Base-by-base conservation (phyloP, 768 basidiomycete species). In the Tricholoma bakamatsutake region DNA sequence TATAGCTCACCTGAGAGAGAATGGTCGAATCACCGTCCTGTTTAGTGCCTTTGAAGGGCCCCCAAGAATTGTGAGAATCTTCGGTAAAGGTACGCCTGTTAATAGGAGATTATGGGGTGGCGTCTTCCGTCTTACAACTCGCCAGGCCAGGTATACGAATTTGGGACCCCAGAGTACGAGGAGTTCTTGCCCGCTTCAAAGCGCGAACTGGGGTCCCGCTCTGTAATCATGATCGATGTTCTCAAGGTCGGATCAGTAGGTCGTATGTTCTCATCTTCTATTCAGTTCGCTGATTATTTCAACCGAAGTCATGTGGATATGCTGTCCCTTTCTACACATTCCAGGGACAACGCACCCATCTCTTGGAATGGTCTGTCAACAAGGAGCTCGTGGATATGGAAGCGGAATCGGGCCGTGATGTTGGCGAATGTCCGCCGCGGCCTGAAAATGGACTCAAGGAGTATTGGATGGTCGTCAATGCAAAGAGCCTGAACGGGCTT, bases 41-140 rank as follows among this genome's bases (percentile, higher is more conserved):
- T 85, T 87, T 67, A 76, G 77, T 55, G 81, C 83, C 1, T 85
- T 87, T 53, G 79, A 83, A 37, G 84, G 83, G 3, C 76, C 80
- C 1, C 79, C 85, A 5, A 71, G 77, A 13, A 84, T 86, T 59
- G 63, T 78, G 12, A 71, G 84, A 27, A 67, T 87, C 4, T 87
- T 79, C 64, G 83, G 84, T 3, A 80, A 63, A 71, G 83, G 84
- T 83, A 50, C 21, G 74, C 31, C 17, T 24, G 13, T 34, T 21
- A 27, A 5, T 7, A 51, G 43, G 24, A 13, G 13, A 7, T 5
- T 48, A 7, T 17, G 8, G 15, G 9, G 17, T 39, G 5, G 27
- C n/a, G 2, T 15, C n/a, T 11, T 35, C 47, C 34, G 30, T 6
- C 6, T 30, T 30, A 31, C 13, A 31, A 10, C 10, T 34, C 3